A percentile compares a stretch with the other conserved stretches of the same genome.
These are phyloP conservation scores for Chaetomium cochliodes DNA, from an alignment of 495 filamentous ascomycete genomes.

Conservation along the genomic window DNA sequence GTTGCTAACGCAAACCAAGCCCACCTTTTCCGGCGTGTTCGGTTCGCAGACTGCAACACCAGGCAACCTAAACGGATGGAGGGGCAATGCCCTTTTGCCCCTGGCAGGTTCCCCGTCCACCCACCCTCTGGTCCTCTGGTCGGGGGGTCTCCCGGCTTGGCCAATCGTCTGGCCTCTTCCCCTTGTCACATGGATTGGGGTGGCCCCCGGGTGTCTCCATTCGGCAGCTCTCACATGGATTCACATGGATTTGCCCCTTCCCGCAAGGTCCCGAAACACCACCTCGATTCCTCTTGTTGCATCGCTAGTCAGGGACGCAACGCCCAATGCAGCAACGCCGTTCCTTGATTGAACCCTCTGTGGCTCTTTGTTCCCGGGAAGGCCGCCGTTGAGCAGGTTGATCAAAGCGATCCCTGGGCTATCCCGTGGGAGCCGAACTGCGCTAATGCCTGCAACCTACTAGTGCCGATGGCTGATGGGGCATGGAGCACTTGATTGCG, in stretches of 20 bases:
- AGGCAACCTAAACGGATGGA: constrained; percentile 9
- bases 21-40: background rate
- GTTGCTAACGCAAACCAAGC: background rate
- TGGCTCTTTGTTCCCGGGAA: background rate
- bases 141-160: background rate
- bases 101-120: too few relatives aligned
- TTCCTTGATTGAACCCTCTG: background rate
- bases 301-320: background rate
- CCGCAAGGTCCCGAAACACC: constrained; percentile 16
- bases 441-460: background rate
- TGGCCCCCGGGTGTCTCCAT: constrained; percentile 19
- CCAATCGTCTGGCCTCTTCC: constrained; percentile 10
- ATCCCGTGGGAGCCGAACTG: background rate
- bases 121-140: too few relatives aligned
- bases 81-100: constrained; percentile 7
- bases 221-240: constrained; percentile 20
- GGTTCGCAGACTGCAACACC: background rate
- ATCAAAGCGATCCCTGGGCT: constrained; percentile 2
- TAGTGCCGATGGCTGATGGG: background rate
- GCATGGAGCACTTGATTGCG: background rate
- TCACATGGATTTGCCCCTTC: constrained; percentile 22
- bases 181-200: constrained; percentile 14
- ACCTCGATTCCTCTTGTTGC: constrained; percentile 10
- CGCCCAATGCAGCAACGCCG: background rate
- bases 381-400: background rate